phyloP scores from a whole-genome alignment of 805 yeast species.

The Deakozyma indianensis region DNA sequence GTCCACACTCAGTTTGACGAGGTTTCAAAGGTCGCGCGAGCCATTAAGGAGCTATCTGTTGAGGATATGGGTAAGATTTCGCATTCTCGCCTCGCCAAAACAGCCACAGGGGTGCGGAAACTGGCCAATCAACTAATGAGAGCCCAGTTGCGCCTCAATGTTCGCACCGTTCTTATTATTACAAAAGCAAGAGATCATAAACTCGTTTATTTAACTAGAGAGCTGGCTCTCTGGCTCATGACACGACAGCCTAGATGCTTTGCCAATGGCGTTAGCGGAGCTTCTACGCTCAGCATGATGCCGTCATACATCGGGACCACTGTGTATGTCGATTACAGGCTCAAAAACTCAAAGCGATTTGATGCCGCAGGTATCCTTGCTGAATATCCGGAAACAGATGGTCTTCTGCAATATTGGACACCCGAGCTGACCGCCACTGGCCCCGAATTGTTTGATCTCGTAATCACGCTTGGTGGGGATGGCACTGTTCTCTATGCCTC shows the following conservation, averaged over 20 bases:
- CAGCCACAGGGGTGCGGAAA: constrained; percentile 18
- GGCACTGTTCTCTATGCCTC: constrained; percentile 90
- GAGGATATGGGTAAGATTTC: constrained; percentile 17
- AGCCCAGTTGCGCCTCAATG: constrained; percentile 39
- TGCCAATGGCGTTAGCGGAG: not conserved
- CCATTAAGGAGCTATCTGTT: constrained; percentile 28
- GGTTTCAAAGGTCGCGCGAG: constrained; percentile 2
- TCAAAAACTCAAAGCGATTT: constrained; percentile 50
- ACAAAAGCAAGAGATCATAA: constrained; percentile 85
- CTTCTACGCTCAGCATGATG: not conserved
- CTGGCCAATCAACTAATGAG: constrained; percentile 16
- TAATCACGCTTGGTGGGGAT: constrained; percentile 89
- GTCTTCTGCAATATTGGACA: constrained; percentile 53
- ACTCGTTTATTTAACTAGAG: constrained; percentile 59
- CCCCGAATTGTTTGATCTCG: constrained; percentile 50
- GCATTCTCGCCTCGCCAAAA: constrained; percentile 10
- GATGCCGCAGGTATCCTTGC: constrained; percentile 37
- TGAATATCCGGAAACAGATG: constrained; percentile 30
- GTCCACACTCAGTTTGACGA: constrained; percentile 6
- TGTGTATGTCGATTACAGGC: constrained; percentile 65
- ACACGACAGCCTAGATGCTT: constrained; percentile 6
- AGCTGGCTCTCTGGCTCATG: constrained; percentile 66
- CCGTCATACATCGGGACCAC: not conserved
- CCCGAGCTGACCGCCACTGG: constrained; percentile 31
- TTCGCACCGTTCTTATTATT: constrained; percentile 60